Conservation (phyloP, 148 eudicot genomes). For the Rhododendron molle region DNA sequence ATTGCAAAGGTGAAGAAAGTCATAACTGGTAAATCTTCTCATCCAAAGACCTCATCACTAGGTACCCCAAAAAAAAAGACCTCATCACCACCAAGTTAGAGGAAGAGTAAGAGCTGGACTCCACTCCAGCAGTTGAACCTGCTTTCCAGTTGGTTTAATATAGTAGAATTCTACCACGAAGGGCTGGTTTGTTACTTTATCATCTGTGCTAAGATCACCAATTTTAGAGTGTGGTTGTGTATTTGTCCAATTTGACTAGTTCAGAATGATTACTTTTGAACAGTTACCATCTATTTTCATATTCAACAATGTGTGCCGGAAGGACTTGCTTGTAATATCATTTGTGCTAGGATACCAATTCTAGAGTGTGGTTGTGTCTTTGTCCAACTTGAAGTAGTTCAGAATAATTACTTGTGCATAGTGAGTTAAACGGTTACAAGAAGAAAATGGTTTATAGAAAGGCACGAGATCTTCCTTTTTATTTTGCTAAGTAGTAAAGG, state of each 20-base stretch:
- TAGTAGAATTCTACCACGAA: background rate
- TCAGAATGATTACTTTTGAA: background rate
- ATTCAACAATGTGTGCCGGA: background rate
- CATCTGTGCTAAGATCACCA: background rate
- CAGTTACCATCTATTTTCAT: background rate
- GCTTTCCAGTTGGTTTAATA: background rate
- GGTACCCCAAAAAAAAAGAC: background rate
- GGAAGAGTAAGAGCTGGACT: background rate
- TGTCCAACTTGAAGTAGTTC: background rate
- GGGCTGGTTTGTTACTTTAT: background rate
- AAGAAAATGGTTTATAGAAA: too few relatives aligned
- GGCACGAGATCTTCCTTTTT: too few relatives aligned
- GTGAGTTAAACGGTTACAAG: too few relatives aligned
- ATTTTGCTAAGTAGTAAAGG: too few relatives aligned
- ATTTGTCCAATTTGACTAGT: background rate
- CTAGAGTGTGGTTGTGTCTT: background rate
- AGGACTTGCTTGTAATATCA: constrained; percentile 7
- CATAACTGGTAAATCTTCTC: constrained; percentile 57
- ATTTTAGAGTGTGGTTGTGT: constrained; percentile 1
- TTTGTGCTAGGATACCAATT: background rate
- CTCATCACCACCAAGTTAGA: constrained; percentile 39
- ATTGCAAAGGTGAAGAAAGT: constrained; percentile 75
- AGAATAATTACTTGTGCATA: background rate
- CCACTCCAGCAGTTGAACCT: background rate
- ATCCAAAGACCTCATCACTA: constrained; percentile 33